These are phyloP conservation scores for Backusella australiensis DNA, from an alignment of 192 early-diverging fungal species.

Conservation along the genomic window DNA sequence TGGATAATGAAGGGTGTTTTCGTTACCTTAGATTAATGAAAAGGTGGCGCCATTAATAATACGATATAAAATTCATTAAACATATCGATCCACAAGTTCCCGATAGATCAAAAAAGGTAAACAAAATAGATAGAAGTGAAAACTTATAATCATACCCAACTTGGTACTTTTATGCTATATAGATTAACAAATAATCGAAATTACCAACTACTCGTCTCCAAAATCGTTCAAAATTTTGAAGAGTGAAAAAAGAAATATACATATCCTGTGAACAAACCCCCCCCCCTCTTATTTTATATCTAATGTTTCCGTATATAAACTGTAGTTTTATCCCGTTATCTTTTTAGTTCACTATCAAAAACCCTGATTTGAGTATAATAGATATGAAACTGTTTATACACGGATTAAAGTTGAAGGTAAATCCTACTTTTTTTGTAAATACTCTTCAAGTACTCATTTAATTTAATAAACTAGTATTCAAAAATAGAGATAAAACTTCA, in stretches of 20 bases:
- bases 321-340: too few relatives aligned
- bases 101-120: not conserved
- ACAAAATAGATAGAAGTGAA: too few relatives aligned
- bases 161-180: too few relatives aligned
- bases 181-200: too few relatives aligned
- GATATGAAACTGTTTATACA: not conserved
- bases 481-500: not conserved
- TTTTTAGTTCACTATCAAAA: too few relatives aligned
- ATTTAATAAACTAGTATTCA: not conserved
- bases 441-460: not conserved
- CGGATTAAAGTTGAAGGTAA: not conserved
- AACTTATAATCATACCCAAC: too few relatives aligned
- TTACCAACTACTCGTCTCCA: too few relatives aligned
- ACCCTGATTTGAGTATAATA: not conserved
- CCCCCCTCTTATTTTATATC: too few relatives aligned
- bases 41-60: not conserved
- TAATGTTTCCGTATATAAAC: too few relatives aligned
- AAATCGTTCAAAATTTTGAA: too few relatives aligned
- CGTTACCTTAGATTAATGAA: not conserved
- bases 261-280: too few relatives aligned
- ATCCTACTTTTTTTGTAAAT: not conserved
- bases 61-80: not conserved
- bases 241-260: too few relatives aligned
- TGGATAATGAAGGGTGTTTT: not conserved
- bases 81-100: not conserved